phyloP scores from a whole-genome alignment of 164 flowering plant species.

The Annona cherimola region DNA sequence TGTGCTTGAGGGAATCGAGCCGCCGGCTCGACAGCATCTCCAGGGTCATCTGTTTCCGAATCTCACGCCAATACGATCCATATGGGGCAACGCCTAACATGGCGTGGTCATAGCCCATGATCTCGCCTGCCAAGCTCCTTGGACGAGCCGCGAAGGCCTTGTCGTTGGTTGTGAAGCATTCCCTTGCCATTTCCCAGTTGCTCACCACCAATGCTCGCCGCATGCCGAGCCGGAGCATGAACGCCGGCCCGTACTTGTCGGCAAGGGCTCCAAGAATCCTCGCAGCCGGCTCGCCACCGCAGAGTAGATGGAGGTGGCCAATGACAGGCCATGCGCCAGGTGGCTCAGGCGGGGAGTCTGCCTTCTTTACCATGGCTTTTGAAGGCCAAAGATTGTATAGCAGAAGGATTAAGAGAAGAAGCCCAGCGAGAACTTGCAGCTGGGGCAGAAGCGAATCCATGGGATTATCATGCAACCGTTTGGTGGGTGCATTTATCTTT shows the following conservation, averaged over 20 bases:
- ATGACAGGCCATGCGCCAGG: conserved; percentile 8
- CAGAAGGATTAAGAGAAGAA: not conserved
- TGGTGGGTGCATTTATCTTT: too few species aligned
- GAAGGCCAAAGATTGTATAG: not conserved
- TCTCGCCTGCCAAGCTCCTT: not conserved
- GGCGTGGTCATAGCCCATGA: conserved; percentile 9
- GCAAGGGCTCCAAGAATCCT: conserved; percentile 7
- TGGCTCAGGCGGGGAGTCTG: conserved; percentile 5
- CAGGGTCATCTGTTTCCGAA: conserved; percentile 5
- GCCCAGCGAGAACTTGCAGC: not conserved
- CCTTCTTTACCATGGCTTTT: not conserved
- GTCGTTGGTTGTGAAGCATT: conserved; percentile 16
- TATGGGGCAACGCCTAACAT: conserved; percentile 8
- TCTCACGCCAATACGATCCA: conserved; percentile 13
- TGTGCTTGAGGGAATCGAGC: conserved; percentile 3
- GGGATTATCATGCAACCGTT: too few species aligned
- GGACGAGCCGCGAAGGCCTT: conserved; percentile 8
- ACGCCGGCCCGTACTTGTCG: conserved; percentile 13
- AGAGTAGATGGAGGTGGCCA: conserved; percentile 15
- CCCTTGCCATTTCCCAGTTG: conserved; percentile 1
- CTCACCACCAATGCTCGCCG: conserved; percentile 3
- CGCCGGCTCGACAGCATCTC: conserved; percentile 7
- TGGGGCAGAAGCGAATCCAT: conserved; percentile 4
- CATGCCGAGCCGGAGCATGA: conserved; percentile 6
- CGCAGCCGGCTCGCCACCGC: not conserved